Conservation (phyloP, 2,329 filamentous ascomycete species). For the Calonectria pauciramosa region DNA sequence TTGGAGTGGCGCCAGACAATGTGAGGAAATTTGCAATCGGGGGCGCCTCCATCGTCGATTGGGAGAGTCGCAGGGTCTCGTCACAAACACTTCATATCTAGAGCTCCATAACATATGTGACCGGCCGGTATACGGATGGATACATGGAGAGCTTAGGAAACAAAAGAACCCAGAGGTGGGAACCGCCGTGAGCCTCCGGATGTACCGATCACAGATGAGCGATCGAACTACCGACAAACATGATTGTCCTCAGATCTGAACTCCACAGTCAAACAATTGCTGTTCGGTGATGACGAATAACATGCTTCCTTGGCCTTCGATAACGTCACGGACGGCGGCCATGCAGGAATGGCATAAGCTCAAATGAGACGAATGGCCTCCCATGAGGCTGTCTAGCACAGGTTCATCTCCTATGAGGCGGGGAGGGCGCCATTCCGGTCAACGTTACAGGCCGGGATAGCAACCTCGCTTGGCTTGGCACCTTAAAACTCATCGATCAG, state of each 20-base stretch:
- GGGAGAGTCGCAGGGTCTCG: background rate
- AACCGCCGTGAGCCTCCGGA: background rate
- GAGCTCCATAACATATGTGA: conserved; percentile 11
- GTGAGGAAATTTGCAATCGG: conserved; percentile 28
- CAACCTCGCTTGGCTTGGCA: conserved; percentile 9
- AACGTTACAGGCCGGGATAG: conserved; percentile 5
- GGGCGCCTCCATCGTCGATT: conserved; percentile 9
- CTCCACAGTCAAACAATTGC: background rate
- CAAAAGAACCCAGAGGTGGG: background rate
- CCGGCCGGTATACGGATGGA: background rate
- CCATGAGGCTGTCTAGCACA: background rate
- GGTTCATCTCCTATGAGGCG: conserved; percentile 1
- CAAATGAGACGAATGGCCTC: background rate
- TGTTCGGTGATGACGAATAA: background rate
- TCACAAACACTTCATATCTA: conserved; percentile 2
- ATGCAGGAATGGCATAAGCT: background rate
- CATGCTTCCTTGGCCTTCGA: background rate
- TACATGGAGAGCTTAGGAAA: background rate
- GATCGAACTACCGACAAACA: background rate
- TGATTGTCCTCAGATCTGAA: background rate
- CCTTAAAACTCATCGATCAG: conserved; percentile 7
- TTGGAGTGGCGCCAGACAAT: conserved; percentile 14
- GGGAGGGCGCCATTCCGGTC: background rate
- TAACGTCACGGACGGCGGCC: background rate
- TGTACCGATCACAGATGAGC: conserved; percentile 7